A percentile compares a stretch with the other conserved stretches of the same genome.
phyloP scores from a whole-genome alignment of 1,139 yeast genomes.

The Candida freyschussii region DNA sequence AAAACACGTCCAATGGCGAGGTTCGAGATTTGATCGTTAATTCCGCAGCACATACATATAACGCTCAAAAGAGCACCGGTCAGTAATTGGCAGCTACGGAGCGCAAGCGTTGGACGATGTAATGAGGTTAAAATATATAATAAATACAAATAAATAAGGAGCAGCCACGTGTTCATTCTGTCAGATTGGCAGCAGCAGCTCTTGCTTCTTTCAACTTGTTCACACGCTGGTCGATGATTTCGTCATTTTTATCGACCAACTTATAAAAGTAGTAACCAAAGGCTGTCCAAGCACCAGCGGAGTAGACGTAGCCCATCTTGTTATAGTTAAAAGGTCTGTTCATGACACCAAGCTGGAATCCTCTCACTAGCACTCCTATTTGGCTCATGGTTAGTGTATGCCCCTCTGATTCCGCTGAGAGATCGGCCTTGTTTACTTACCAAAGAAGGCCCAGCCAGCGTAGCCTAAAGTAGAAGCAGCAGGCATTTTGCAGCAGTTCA shows the following conservation, averaged over 20 bases:
- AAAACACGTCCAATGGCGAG: too few species aligned
- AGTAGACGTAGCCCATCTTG: constrained; percentile 35
- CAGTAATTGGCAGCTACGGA: too few species aligned
- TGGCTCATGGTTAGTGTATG: too few species aligned
- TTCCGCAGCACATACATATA: too few species aligned
- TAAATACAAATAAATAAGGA: too few species aligned
- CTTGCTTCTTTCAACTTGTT: constrained; percentile 32
- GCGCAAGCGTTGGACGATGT: too few species aligned
- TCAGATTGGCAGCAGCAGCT: too few species aligned
- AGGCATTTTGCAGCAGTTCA: constrained; percentile 16
- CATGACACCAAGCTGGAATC: constrained; percentile 36
- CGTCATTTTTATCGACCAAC: constrained; percentile 34
- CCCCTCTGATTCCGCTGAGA: background rate
- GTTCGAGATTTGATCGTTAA: too few species aligned
- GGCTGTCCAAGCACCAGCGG: constrained; percentile 37
- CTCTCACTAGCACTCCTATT: constrained; percentile 35
- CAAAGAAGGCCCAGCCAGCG: constrained; percentile 24
- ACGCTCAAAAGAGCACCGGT: too few species aligned
- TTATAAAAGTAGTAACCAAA: constrained; percentile 33
- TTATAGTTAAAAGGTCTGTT: constrained; percentile 32
- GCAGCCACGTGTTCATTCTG: too few species aligned
- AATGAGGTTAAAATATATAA: too few species aligned
- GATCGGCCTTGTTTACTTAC: too few species aligned
- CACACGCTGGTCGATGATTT: constrained; percentile 31
- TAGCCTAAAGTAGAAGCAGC: constrained; percentile 23